phyloP scores from a whole-genome alignment of 2,329 filamentous ascomycete genomes.

The Phyllosticta capitalensis region DNA sequence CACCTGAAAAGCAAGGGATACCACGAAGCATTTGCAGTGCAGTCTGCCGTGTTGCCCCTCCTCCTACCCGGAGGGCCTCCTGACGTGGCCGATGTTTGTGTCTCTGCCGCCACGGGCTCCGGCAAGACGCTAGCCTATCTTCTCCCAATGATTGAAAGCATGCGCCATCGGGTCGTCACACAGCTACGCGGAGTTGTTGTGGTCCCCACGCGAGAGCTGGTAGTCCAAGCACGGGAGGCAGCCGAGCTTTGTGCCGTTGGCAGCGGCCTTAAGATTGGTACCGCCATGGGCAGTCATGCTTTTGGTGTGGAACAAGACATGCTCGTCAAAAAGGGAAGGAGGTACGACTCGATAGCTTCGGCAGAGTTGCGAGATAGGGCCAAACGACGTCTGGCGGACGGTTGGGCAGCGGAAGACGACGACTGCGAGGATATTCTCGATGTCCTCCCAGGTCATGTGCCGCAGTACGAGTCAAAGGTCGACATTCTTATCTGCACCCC shows the following conservation, averaged over 20 bases:
- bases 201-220: constrained; percentile 82
- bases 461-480: constrained; percentile 59
- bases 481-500: constrained; percentile 89
- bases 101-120: constrained; percentile 89
- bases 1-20: constrained; percentile 61
- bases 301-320: constrained; percentile 55
- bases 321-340: constrained; percentile 47
- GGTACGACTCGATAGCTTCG: constrained; percentile 57
- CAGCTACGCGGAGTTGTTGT: constrained; percentile 72
- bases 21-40: constrained; percentile 65
- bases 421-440: constrained; percentile 23
- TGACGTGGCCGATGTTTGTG: constrained; percentile 67
- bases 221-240: constrained; percentile 72
- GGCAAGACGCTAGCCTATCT: constrained; percentile 92
- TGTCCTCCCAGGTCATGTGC: constrained; percentile 52
- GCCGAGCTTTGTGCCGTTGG: constrained; percentile 59
- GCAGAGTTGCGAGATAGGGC: constrained; percentile 35
- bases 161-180: constrained; percentile 56
- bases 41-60: constrained; percentile 70
- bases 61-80: constrained; percentile 57
- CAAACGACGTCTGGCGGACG: constrained; percentile 24
- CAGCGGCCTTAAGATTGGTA: constrained; percentile 67
- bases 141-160: constrained; percentile 69
- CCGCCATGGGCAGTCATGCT: constrained; percentile 71
- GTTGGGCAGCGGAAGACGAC: constrained; percentile 3